Evolutionary conservation across 108 stramenopile genomes (phyloP), one percentile per base, ranked within the genome.

Genomic region (Pseudonitzschia multiseries): DNA sequence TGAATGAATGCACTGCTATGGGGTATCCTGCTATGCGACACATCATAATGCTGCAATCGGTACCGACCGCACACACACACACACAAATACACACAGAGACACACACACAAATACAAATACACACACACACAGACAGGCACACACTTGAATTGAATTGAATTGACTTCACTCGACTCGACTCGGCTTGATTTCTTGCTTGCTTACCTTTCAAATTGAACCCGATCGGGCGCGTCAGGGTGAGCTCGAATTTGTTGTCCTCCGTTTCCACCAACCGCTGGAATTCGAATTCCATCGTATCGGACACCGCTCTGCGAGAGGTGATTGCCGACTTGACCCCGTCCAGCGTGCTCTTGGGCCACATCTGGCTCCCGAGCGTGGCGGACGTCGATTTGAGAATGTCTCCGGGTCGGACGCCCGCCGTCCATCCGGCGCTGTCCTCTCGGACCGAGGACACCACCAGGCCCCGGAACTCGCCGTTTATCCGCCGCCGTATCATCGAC

Each of bases 321-420:
- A 93, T 74, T 2, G 90, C 88, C 28, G 93, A 91, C 56, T 79
- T 77, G 0, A 94, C 86, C 10, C 93, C 93, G 62, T 91, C 93
- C 74, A 94, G 57, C 0, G 90, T 89, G 43, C 84, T 84, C 70
- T 91, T 91, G 14, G 93, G 87, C 93, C 93, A 94, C 29, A 87
- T 71, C 56, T 83, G 85, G 63, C 73, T 83, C 2, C 93, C 93
- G 36, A 89, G 53, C 0, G 90, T 91, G 4, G 93, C 93, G 42
- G 88, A 88, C 21, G 86, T 86, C 6, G 85, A 77, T 36, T 64
- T 69, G 36, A 94, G 50, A 0, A 89, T 63, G 75, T 91, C 89
- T 24, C 93, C 93, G 0, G 89, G 79, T 65, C 89, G 83, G 8
- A 94, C 78, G 9, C 93, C 93, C 15, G 80, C 70, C 43, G 83